These are phyloP conservation scores for Crotalaria pallida DNA, from an alignment of 306 rosid species.

Conservation along the genomic window DNA sequence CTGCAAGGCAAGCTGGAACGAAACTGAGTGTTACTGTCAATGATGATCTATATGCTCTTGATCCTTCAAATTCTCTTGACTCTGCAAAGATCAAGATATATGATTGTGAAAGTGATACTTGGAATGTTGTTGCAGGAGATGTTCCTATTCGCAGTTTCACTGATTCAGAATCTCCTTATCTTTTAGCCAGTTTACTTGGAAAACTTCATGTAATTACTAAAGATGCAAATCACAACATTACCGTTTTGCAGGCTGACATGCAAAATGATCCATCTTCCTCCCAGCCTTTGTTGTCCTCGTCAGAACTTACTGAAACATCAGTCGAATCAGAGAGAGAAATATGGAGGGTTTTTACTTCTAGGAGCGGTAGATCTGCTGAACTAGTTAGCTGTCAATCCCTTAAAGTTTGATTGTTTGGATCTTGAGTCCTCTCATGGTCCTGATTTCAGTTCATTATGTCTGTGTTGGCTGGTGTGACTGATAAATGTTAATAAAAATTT, in stretches of 20 bases:
- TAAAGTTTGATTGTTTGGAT: constrained; percentile 18
- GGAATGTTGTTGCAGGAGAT: constrained; percentile 35
- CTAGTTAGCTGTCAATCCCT: constrained; percentile 45
- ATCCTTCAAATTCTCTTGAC: constrained; percentile 30
- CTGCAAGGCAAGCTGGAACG: constrained; percentile 38
- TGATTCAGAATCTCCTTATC: constrained; percentile 34
- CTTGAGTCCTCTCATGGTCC: background rate
- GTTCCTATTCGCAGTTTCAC: constrained; percentile 30
- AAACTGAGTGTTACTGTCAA: constrained; percentile 27
- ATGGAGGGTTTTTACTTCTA: constrained; percentile 37
- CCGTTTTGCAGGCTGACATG: constrained; percentile 26
- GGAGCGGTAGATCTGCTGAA: constrained; percentile 31
- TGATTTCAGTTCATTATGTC: background rate
- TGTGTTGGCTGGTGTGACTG: background rate
- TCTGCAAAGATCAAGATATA: constrained; percentile 31
- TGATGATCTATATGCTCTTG: constrained; percentile 30
- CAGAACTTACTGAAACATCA: constrained; percentile 1
- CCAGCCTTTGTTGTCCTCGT: background rate
- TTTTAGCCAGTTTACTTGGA: constrained; percentile 33
- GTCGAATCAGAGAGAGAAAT: constrained; percentile 18
- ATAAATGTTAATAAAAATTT: background rate
- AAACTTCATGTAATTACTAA: constrained; percentile 31
- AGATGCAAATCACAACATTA: constrained; percentile 30
- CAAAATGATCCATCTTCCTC: constrained; percentile 16
- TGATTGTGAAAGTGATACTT: constrained; percentile 30